phyloP scores from a whole-genome alignment of 495 filamentous ascomycete species.

The Hapsidospora chrysogenum region DNA sequence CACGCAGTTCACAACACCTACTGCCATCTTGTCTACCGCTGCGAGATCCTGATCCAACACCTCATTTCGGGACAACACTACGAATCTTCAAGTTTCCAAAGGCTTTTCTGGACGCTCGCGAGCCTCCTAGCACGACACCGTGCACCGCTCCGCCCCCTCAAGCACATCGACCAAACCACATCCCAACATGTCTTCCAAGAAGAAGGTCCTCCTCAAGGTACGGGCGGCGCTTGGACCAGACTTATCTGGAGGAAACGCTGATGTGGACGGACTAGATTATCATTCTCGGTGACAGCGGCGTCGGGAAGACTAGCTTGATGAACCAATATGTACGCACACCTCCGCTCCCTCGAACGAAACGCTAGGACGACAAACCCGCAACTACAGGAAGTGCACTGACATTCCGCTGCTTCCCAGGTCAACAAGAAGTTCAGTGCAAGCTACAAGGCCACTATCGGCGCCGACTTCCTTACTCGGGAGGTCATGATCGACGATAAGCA shows the following conservation, averaged over 20 bases:
- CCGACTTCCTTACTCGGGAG: constrained; percentile 97
- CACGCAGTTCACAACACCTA: no score
- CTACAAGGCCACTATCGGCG: constrained; percentile 98
- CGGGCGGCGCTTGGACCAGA: constrained; percentile 2
- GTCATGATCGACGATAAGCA: constrained; percentile 92
- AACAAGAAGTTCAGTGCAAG: constrained; percentile 99
- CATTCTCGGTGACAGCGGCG: constrained; percentile 94
- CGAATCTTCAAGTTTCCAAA: no score
- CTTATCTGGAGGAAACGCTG: not conserved
- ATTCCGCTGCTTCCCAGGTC: constrained; percentile 40
- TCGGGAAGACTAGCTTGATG: constrained; percentile 99
- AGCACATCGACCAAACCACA: no score
- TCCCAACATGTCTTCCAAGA: constrained; percentile 67
- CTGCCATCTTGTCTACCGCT: no score
- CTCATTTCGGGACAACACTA: no score
- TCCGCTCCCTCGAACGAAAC: not conserved
- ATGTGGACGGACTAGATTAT: constrained; percentile 53
- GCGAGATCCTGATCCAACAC: no score
- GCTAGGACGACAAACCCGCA: not conserved
- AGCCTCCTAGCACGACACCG: no score
- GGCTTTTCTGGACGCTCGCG: no score
- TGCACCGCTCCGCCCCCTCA: no score
- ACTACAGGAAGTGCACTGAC: not conserved
- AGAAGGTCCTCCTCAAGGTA: constrained; percentile 97
- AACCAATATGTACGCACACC: constrained; percentile 90